A percentile compares a stretch with the other conserved stretches of the same genome.
phyloP scores from a whole-genome alignment of 164 flowering plant genomes.

The Hamamelis virginiana region DNA sequence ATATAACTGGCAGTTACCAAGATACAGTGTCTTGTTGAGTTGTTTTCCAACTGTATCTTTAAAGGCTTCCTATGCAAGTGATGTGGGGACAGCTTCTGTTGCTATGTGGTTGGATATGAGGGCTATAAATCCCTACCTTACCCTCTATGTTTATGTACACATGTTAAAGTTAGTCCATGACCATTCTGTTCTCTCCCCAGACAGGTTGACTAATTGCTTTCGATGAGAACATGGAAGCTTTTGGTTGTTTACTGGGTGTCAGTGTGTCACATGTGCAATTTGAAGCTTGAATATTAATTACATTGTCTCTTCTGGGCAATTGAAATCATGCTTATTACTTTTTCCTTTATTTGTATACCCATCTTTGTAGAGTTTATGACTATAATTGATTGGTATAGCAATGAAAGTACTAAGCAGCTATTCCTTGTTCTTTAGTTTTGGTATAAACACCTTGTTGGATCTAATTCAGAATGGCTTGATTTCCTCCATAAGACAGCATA shows the following conservation, averaged over 20 bases:
- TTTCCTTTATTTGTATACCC: neutral
- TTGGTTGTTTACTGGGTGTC: neutral
- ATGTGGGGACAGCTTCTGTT: neutral
- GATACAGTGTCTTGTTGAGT: neutral
- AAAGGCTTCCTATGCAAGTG: neutral
- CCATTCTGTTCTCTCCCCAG: neutral
- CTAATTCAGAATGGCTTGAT: constrained; percentile 13
- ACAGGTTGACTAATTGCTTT: neutral
- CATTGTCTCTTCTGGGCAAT: neutral
- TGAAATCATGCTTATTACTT: neutral
- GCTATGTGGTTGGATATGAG: neutral
- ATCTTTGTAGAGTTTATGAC: neutral
- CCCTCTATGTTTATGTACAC: too few species aligned
- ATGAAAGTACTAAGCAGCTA: constrained; percentile 7
- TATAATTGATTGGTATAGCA: too few species aligned
- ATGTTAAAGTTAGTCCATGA: neutral
- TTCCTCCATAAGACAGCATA: constrained; percentile 30
- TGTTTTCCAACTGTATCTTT: neutral
- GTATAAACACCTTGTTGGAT: neutral
- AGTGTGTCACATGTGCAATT: neutral
- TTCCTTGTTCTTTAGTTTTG: constrained; percentile 4
- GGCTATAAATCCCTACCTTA: too few species aligned
- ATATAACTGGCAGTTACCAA: neutral
- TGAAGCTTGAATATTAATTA: neutral
- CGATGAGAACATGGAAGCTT: neutral